Base-by-base conservation (phyloP, 768 basidiomycete species). In the Phaeotremella fagi region DNA sequence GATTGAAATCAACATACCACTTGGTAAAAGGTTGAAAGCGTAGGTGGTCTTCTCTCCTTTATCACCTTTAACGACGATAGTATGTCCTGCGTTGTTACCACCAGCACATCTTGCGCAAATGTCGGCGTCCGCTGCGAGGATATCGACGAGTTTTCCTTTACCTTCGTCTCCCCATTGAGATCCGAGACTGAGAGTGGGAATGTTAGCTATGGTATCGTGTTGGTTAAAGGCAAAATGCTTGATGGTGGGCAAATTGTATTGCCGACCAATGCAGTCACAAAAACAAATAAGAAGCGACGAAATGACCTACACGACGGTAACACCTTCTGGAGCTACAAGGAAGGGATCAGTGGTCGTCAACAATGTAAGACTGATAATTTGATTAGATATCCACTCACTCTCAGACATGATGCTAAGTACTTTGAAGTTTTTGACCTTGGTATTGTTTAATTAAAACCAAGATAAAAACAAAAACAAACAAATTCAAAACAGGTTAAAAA, bases 51-150 rank as follows among this genome's bases (percentile, higher is more conserved):
- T 82, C 50, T 67, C 68, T 11, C 71, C 70, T 53, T 82, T 78
- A 41, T 82, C 81, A 55, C 88, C 82, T 42, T 83, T 80, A 50
- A 84, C 88, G 59, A 99, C 86, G 74, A 99, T 97, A 22, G 95
- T 98, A 77, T 99, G 95, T 1, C 95, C 95, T 22, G 95, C 95
- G 72, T 99, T 99, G 78, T 97, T 98, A 11, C 95, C 95, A 14
- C 95, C 95, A 12, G 95, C 95, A 73, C 90, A 97, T 43, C 95
- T 82, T 18, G 91, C 94, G 67, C 92, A 98, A 71, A 98, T 74
- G 75, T 99, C 95, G 54, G 82, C 80, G 37, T 92, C 82, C 14
- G 86, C 88, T 33, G 91, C 82, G 60, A 99, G 81, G 70, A 99
- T 90, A 74, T 99, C 95, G 54, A 95, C 95, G 51, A 99, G 83